These are phyloP conservation scores for Takashimella koratensis DNA, from an alignment of 1,284 basidiomycete genomes.

Conservation along the genomic window DNA sequence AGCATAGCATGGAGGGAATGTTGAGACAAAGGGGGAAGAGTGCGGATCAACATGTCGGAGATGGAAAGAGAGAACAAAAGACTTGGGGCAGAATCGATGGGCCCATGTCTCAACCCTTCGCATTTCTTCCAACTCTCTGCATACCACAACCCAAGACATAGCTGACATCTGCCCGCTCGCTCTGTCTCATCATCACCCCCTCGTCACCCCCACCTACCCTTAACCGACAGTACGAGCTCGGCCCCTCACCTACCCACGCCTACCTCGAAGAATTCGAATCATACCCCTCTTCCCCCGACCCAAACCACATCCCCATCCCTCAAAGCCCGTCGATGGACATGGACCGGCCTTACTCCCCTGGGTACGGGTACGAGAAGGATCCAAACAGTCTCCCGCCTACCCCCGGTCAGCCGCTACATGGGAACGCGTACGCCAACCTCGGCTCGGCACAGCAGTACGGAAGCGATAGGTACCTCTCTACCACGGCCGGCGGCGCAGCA, in stretches of 20 bases:
- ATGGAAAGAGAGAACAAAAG: too few species aligned
- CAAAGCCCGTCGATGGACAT: conserved; percentile 4
- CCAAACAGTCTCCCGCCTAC: conserved; percentile 6
- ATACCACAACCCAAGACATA: neutral
- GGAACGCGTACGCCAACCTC: neutral
- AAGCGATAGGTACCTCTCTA: conserved; percentile 19
- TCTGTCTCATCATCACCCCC: neutral
- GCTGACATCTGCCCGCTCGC: neutral
- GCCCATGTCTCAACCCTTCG: too few species aligned
- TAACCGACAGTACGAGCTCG: conserved; percentile 19
- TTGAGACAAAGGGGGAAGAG: too few species aligned
- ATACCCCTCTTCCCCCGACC: conserved; percentile 21
- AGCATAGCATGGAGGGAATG: too few species aligned
- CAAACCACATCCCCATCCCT: conserved; percentile 20
- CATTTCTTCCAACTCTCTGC: neutral
- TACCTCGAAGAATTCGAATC: conserved; percentile 33
- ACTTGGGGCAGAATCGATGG: too few species aligned
- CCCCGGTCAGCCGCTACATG: conserved; percentile 13
- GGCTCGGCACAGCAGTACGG: neutral
- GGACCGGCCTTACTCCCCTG: conserved; percentile 5
- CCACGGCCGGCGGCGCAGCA: conserved; percentile 4
- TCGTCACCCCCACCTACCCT: neutral
- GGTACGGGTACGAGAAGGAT: conserved; percentile 17
- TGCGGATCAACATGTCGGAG: too few species aligned
- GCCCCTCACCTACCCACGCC: conserved; percentile 30